Base-by-base conservation (phyloP, 2,329 filamentous ascomycete genomes). In the Achaetomium macrosporum region DNA sequence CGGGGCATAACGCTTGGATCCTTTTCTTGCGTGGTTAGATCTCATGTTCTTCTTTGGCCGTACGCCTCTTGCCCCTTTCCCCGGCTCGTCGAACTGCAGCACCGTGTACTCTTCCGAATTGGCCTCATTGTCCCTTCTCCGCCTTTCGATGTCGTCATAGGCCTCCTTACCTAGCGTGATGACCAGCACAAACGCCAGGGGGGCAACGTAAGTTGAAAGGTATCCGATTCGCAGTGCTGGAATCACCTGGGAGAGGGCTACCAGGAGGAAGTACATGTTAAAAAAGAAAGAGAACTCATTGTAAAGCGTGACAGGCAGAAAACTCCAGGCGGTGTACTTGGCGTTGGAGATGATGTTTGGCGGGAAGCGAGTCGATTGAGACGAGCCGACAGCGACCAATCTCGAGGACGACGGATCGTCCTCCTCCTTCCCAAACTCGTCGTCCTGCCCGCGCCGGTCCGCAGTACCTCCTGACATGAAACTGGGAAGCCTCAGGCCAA, bases 261-360 rank as follows among this genome's bases (percentile, higher is more conserved):
- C 93, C 25, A 97, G 83, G 51, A 99, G 76, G 69, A 99, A 99
- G 69, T 99, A 99, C 76, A 97, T 89, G 78, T 99, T 99, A 78
- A 99, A 96, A 73, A 99, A 99, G 75, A 97, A 99, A 55, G 92
- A 96, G 68, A 99, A 99, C 67, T 99, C 93, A 72, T 97, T 97
- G 72, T 96, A 99, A 19, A 99, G 76, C 0, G 93, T 99, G 48
- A 92, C 78, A 2, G 95, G 95, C 13, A 99, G 78, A 70, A 99
- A 99, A 48, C 88, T 96, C 75, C 91, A 86, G 1, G 91, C 84
- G 30, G 92, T 97, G 69, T 99, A 99, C 76, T 97, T 99, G 51
- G 93, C 92, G 68, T 99, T 97, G 35, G 92, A 97, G 45, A 99
- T 82, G 52, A 90, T 81, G 69, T 99, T 99, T 9, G 88, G 83